These are phyloP conservation scores for Paramecium sonneborni DNA, from an alignment of 73 alveolate genomes.

Conservation along the genomic window DNA sequence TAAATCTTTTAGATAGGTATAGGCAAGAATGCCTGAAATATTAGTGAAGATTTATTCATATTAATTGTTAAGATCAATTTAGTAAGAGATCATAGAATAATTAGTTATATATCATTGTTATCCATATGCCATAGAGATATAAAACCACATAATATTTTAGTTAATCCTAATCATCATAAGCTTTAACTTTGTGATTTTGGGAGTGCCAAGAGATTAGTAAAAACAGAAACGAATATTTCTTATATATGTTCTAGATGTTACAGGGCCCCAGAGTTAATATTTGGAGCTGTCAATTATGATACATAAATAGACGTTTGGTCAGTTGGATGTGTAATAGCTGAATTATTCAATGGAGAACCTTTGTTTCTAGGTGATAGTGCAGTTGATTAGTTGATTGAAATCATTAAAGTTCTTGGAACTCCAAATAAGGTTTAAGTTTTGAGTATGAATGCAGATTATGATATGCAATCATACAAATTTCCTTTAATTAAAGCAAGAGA, in stretches of 20 bases:
- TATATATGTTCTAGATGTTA: slow-evolving; percentile 83
- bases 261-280: slow-evolving; percentile 85
- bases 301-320: slow-evolving; percentile 79
- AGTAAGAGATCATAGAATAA: slow-evolving; percentile 1
- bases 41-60: slow-evolving; percentile 76
- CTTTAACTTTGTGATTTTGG: slow-evolving; percentile 86
- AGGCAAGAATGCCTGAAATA: slow-evolving; percentile 74
- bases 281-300: slow-evolving; percentile 79
- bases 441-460: slow-evolving; percentile 77
- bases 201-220: slow-evolving; percentile 71
- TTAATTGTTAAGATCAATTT: slow-evolving; percentile 79
- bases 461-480: slow-evolving; percentile 11
- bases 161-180: slow-evolving; percentile 76
- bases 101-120: slow-evolving; percentile 65
- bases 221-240: slow-evolving; percentile 76
- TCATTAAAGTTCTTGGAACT: slow-evolving; percentile 87
- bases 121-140: slow-evolving; percentile 87
- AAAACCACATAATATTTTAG: slow-evolving; percentile 80
- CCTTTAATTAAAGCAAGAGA: slow-evolving; percentile 40
- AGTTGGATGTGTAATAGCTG: slow-evolving; percentile 83
- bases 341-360: slow-evolving; percentile 80
- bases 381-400: slow-evolving; percentile 83
- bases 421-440: slow-evolving; percentile 77
- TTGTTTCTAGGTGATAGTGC: slow-evolving; percentile 82
- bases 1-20: slow-evolving; percentile 54